Percentiles rank a stretch among this genome's conserved stretches.
phyloP scores from a whole-genome alignment of 805 yeast genomes.

The Helenozyma baotianmanensis region DNA sequence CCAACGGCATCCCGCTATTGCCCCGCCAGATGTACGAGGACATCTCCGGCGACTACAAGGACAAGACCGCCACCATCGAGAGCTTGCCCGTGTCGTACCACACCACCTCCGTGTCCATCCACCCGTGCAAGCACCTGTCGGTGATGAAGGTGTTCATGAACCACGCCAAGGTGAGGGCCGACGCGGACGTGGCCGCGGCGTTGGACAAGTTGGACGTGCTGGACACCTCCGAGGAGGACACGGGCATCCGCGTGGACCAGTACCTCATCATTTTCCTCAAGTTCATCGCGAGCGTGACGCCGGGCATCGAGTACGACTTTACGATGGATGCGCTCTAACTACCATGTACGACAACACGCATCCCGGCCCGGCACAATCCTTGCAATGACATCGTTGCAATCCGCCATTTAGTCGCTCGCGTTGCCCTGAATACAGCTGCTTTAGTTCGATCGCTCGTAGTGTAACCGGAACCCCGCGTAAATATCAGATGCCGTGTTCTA shows the following conservation, averaged over 20 bases:
- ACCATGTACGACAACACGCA: too few species aligned
- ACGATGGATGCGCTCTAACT: constrained; percentile 88
- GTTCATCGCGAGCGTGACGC: constrained; percentile 94
- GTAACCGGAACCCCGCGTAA: too few species aligned
- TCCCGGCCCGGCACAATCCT: too few species aligned
- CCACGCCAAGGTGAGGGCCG: constrained; percentile 47
- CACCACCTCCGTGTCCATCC: constrained; percentile 81
- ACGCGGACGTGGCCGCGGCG: constrained; percentile 30
- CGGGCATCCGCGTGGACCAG: constrained; percentile 75
- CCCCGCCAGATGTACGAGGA: constrained; percentile 95
- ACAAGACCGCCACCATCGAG: constrained; percentile 95
- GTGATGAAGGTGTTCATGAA: constrained; percentile 89
- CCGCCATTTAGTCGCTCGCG: too few species aligned
- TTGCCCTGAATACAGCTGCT: too few species aligned
- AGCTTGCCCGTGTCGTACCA: constrained; percentile 77
- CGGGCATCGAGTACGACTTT: constrained; percentile 95
- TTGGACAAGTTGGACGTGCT: constrained; percentile 46
- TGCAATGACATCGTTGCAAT: too few species aligned
- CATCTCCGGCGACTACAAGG: constrained; percentile 83
- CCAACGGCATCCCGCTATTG: constrained; percentile 77
- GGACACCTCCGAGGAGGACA: constrained; percentile 32
- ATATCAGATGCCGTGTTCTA: too few species aligned
- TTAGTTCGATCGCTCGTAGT: too few species aligned
- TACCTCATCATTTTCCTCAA: constrained; percentile 85
- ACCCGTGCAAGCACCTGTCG: constrained; percentile 92